Base-by-base conservation (phyloP, 1,284 basidiomycete species). In the Moesziomyces aphidis region DNA sequence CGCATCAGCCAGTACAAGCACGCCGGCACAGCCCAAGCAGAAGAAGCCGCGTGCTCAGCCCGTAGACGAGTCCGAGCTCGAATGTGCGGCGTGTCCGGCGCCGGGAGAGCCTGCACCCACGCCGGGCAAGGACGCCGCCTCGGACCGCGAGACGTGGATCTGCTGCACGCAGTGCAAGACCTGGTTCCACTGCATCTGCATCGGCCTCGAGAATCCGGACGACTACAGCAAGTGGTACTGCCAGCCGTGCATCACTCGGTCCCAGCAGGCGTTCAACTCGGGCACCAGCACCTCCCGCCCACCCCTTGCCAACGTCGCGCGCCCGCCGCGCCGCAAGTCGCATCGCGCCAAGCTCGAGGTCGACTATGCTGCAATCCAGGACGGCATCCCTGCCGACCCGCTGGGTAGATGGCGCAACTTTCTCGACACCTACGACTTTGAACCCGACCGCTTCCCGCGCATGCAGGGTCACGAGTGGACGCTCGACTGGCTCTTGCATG, bases 321-420 rank as follows among this genome's bases (percentile, higher is more conserved):
- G 76, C 0, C 65, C 69, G 19, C 71, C 71, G 7, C 60, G 59
- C 1, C 63, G 79, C 28, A 76, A 70, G 47, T 76, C 72, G 3
- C 49, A 52, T 13, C 65, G 79, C 13, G 72, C 58, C 21, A 76
- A 58, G 46, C 51, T 68, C 4, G 39, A 68, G 49, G 74, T 78
- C 8, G 76, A 81, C 60, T 81, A 81, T 66, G 77, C 74, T 7
- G 76, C 77, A 8, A 75, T 81, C n/a, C 68, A 81, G 31, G 73
- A 78, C 13, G 79, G 77, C 6, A 71, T 76, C 15, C 78, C 79
- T 19, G 68, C 76, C 7, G 78, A 78, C 53, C 79, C 78, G 4
- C 36, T 79, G 1, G 76, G 71, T 1, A 66, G 78, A 13, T 81
- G 78, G 78, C 65, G 55, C 24, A 47, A 50, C 7, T 70, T 75